Base-by-base conservation (phyloP, 768 basidiomycete species). In the Tricholoma terreum region DNA sequence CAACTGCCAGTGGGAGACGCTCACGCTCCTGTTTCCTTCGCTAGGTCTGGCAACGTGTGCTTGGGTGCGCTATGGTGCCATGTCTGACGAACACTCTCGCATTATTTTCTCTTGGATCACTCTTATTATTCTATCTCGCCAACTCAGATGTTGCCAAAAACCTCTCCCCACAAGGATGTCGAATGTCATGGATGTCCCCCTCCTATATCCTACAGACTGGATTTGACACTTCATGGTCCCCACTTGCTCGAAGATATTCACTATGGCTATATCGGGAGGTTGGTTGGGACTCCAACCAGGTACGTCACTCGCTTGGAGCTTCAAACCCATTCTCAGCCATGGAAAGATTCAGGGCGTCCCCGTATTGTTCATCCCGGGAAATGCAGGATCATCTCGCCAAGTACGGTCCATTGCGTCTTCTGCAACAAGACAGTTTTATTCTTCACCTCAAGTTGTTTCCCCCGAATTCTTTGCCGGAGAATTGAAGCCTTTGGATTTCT, bases 351-450 rank as follows among this genome's bases (percentile, higher is more conserved):
- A 62, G 22, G 92, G 93, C 36, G 67, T 82, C 15, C 97, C 97
- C n/a, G 92, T 96, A 27, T 78, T 99, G 27, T 99, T 98, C 75
- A 89, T 98, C 42, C 97, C 97, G 1, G 97, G 97, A 7, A 98
- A 98, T 69, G 96, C 96, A 21, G 97, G 97, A 5, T 95, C 92
- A 2, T 94, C 90, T 33, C 87, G 85, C 61, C 97, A 98, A 78
- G 90, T 92, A 48, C 86, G 97, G 61, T 95, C 93, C 11, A 94
- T 98, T 63, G 96, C 96, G 4, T 94, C 92, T 11, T 94, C 93
- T 9, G 92, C 94, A 5, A 76, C 89, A 0, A 80, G 90, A 51
- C 92, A 95, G 63, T 94, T 83, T 67, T 92, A 83, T 66, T 73
- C 80, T 12, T 77, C 80, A 22, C 92, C 90, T 0, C 73, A 79